Conservation (phyloP, 352 stramenopile species). For the Pythium dissotocum region DNA sequence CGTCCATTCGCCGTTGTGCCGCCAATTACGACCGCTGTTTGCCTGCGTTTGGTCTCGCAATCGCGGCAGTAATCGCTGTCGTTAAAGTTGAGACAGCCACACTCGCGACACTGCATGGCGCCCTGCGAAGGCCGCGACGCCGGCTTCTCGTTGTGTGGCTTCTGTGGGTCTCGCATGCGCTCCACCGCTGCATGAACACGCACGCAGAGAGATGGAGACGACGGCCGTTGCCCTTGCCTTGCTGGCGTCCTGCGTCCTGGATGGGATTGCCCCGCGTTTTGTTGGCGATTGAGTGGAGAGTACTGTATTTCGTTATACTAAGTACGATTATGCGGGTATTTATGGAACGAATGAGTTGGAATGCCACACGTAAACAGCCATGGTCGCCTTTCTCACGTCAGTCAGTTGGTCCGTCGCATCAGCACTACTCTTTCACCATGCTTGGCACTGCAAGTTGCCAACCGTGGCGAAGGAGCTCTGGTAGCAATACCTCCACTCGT, state of each 20-base stretch:
- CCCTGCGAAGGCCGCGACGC: background rate
- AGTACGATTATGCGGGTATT: background rate
- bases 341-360: background rate
- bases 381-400: background rate
- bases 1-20: background rate
- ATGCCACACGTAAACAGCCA: background rate
- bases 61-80: conserved; percentile 33
- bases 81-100: conserved; percentile 52
- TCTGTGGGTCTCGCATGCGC: background rate
- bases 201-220: background rate
- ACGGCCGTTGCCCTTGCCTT: background rate
- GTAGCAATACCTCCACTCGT: too few relatives aligned
- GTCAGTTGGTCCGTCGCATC: too few relatives aligned
- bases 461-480: too few relatives aligned
- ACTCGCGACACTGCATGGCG: conserved; percentile 31
- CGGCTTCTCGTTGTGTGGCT: background rate
- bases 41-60: conserved; percentile 12
- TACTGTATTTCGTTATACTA: background rate
- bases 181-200: background rate
- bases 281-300: background rate
- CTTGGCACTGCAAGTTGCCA: too few relatives aligned
- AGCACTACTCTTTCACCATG: too few relatives aligned
- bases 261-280: background rate
- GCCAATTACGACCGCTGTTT: background rate
- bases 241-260: background rate